A percentile compares a stretch with the other conserved stretches of the same genome.
phyloP scores from a whole-genome alignment of 1,284 basidiomycete species.

The Pseudozyma hubeiensis region DNA sequence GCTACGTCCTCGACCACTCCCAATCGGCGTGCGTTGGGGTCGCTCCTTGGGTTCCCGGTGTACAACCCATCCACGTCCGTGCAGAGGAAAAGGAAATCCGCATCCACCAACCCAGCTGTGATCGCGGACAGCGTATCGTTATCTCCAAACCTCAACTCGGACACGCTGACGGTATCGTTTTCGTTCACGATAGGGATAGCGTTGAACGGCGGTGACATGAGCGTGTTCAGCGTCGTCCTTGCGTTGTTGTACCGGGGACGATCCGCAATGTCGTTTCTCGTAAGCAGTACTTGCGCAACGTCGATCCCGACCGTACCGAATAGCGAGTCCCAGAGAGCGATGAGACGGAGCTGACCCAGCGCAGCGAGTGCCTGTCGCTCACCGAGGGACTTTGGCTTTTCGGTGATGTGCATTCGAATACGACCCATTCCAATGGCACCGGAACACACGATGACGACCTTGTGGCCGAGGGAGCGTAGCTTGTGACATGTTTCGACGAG shows the following conservation, averaged over 20 bases:
- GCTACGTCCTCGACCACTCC: conserved; percentile 85
- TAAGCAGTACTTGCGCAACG: conserved; percentile 93
- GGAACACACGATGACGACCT: conserved; percentile 93
- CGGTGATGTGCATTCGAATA: conserved; percentile 86
- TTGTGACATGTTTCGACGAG: conserved; percentile 90
- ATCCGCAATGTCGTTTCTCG: conserved; percentile 95
- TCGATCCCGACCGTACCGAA: conserved; percentile 93
- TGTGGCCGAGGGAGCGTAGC: conserved; percentile 84
- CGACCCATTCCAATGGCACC: conserved; percentile 96
- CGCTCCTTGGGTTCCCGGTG: conserved; percentile 91
- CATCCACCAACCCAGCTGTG: conserved; percentile 94
- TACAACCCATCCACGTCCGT: conserved; percentile 98
- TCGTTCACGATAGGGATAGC: conserved; percentile 68
- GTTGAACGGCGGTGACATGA: conserved; percentile 55
- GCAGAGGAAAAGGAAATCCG: conserved; percentile 94
- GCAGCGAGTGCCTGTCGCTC: conserved; percentile 96
- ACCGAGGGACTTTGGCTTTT: conserved; percentile 83
- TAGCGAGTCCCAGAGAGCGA: conserved; percentile 95
- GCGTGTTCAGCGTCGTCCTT: conserved; percentile 60
- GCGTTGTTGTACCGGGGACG: conserved; percentile 64
- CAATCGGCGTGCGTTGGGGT: conserved; percentile 83
- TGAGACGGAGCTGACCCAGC: conserved; percentile 93
- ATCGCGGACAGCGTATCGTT: conserved; percentile 98
- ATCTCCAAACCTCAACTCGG: conserved; percentile 98
- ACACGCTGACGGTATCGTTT: conserved; percentile 67